phyloP scores from a whole-genome alignment of 306 rosid species.

The Cucurbita pepo region DNA sequence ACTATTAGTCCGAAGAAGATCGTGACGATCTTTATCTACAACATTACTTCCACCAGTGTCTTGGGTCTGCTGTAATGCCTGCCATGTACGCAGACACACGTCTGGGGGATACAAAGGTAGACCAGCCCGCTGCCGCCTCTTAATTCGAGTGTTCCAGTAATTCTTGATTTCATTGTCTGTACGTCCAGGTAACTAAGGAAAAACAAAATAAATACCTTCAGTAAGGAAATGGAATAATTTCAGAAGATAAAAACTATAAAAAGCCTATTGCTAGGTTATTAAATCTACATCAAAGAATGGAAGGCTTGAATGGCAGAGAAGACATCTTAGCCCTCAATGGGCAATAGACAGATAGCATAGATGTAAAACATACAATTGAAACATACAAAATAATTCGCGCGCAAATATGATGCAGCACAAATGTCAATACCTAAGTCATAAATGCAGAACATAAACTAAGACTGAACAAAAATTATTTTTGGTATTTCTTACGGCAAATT shows the following conservation, averaged over 20 bases:
- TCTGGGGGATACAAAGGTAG: conserved; percentile 90
- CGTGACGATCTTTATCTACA: conserved; percentile 30
- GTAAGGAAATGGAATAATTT: conserved; percentile 3
- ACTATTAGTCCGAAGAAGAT: conserved; percentile 27
- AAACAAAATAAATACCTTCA: conserved; percentile 9
- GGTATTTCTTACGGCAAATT: background rate
- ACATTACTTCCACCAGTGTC: conserved; percentile 25
- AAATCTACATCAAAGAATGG: background rate
- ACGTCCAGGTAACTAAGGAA: conserved; percentile 82
- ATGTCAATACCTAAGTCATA: background rate
- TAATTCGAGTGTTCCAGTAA: conserved; percentile 94
- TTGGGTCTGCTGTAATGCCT: conserved; percentile 37
- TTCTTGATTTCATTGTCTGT: conserved; percentile 98
- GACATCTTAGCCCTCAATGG: background rate
- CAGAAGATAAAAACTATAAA: conserved; percentile 1
- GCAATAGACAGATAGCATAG: background rate
- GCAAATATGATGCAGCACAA: background rate
- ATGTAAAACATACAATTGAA: background rate
- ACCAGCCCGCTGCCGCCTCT: conserved; percentile 86
- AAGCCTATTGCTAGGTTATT: background rate
- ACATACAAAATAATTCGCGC: background rate
- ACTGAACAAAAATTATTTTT: background rate
- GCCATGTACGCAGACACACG: conserved; percentile 34
- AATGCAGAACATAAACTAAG: background rate
- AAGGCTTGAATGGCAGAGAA: background rate